Evolutionary conservation across 148 eudicot species (phyloP).

Genomic region (Camellia lanceoleosa): DNA sequence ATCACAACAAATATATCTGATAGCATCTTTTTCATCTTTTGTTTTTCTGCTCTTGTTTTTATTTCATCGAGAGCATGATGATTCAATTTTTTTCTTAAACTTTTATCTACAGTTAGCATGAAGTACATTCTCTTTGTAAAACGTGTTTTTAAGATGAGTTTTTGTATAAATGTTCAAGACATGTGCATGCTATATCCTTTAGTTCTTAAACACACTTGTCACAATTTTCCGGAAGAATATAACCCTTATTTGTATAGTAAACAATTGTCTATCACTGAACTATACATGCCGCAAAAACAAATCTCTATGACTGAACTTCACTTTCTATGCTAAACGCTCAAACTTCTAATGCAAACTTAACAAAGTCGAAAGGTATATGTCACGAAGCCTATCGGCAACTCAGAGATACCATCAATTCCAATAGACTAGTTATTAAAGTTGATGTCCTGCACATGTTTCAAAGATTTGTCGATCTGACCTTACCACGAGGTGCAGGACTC

Average conservation of each 20-base stretch:
- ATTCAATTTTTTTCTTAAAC: background rate
- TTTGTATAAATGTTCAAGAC: background rate
- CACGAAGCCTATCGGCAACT: conserved; percentile 54
- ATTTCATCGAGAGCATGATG: background rate
- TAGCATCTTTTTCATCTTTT: background rate
- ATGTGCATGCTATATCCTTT: background rate
- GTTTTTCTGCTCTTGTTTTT: too few relatives aligned
- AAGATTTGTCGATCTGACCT: conserved; percentile 80
- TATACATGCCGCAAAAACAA: background rate
- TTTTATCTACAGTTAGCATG: background rate
- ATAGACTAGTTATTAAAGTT: conserved; percentile 50
- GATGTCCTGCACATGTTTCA: conserved; percentile 71
- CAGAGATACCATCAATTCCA: conserved; percentile 36
- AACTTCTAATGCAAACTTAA: conserved; percentile 45
- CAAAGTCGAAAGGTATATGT: conserved; percentile 35
- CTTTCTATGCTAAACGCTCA: background rate
- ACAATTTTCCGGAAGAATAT: background rate
- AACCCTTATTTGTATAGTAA: background rate
- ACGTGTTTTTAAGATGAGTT: background rate
- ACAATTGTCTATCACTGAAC: background rate
- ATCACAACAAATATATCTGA: background rate
- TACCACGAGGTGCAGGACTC: conserved; percentile 91
- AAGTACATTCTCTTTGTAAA: too few relatives aligned
- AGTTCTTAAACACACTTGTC: background rate
- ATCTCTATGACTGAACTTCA: background rate